Evolutionary conservation across 805 yeast genomes (phyloP).

Genomic region (Metschnikowia lunata): DNA sequence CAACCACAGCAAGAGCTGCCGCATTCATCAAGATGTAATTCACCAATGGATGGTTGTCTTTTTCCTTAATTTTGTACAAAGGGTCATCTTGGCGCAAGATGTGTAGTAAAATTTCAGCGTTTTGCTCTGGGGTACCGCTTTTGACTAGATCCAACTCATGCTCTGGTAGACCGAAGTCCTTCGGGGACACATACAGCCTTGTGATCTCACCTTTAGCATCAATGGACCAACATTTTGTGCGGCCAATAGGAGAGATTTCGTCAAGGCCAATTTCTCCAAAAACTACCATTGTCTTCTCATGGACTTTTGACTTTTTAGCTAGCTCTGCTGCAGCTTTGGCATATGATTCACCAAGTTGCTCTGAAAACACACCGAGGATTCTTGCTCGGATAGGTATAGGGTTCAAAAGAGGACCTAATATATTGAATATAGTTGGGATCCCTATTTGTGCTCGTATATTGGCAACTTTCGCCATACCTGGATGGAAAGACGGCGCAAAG

Average conservation of each 20-base stretch:
- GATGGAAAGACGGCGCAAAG: conserved; percentile 92
- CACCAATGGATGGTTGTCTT: conserved; percentile 53
- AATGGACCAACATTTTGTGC: conserved; percentile 75
- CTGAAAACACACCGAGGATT: conserved; percentile 84
- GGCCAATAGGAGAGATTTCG: conserved; percentile 88
- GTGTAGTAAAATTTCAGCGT: conserved; percentile 56
- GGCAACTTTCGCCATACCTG: conserved; percentile 83
- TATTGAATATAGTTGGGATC: conserved; percentile 89
- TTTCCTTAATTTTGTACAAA: conserved; percentile 41
- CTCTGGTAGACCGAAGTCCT: conserved; percentile 75
- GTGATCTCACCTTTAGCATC: conserved; percentile 40
- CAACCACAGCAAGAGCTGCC: conserved; percentile 78
- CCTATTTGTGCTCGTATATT: conserved; percentile 73
- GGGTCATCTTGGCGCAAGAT: conserved; percentile 43
- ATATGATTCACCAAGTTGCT: conserved; percentile 72
- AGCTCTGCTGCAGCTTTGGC: conserved; percentile 74
- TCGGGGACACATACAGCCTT: conserved; percentile 52
- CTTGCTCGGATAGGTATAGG: conserved; percentile 81
- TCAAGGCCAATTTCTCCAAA: conserved; percentile 92
- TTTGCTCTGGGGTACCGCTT: conserved; percentile 84
- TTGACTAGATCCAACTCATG: conserved; percentile 65
- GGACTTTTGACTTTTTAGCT: conserved; percentile 45
- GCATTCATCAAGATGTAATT: conserved; percentile 91
- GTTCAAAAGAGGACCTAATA: conserved; percentile 89
- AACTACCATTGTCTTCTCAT: conserved; percentile 71